A percentile compares a stretch with the other conserved stretches of the same genome.
Conservation (phyloP, 192 early-diverging fungal genomes). For the Allomyces macrogynus region DNA sequence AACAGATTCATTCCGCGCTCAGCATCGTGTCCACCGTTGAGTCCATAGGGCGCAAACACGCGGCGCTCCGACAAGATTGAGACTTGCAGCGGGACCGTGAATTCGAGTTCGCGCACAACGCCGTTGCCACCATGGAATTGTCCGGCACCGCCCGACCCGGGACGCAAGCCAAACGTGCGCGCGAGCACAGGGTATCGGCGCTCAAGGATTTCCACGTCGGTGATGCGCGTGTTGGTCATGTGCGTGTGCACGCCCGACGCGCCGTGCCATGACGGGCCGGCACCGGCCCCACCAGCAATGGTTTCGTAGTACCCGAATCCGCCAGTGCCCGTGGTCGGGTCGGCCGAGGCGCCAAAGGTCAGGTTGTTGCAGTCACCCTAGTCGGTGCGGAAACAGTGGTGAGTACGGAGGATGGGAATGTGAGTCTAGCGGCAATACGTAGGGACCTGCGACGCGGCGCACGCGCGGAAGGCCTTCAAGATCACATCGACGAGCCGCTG, state of each 20-base stretch:
- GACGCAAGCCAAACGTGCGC: slow-evolving; percentile 56
- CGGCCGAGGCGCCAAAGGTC: slow-evolving; percentile 54
- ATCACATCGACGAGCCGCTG: slow-evolving; percentile 86
- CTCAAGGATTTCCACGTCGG: slow-evolving; percentile 90
- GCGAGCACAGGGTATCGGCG: slow-evolving; percentile 76
- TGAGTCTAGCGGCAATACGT: slow-evolving; percentile 8
- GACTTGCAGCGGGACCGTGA: slow-evolving; percentile 62
- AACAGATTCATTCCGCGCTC: slow-evolving; percentile 44
- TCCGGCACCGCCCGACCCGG: slow-evolving; percentile 60
- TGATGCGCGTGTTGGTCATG: slow-evolving; percentile 83
- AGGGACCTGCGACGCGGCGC: slow-evolving; percentile 85
- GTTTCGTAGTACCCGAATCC: slow-evolving; percentile 97
- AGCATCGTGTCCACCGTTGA: slow-evolving; percentile 61
- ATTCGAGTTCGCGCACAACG: slow-evolving; percentile 84
- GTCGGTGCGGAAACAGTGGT: no score
- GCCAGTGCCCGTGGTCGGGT: slow-evolving; percentile 13
- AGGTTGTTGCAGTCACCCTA: slow-evolving; percentile 90
- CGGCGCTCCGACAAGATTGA: slow-evolving; percentile 83
- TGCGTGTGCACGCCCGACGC: slow-evolving; percentile 35
- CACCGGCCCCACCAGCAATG: slow-evolving; percentile 69
- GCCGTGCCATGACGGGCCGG: slow-evolving; percentile 77
- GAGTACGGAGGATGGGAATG: no score
- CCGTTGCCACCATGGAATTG: slow-evolving; percentile 66
- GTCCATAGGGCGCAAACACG: slow-evolving; percentile 70
- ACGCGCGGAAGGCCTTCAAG: slow-evolving; percentile 69